Percentiles rank a stretch among this genome's conserved stretches.
Conservation (phyloP, 768 basidiomycete species). For the Boletus rubescentipes region DNA sequence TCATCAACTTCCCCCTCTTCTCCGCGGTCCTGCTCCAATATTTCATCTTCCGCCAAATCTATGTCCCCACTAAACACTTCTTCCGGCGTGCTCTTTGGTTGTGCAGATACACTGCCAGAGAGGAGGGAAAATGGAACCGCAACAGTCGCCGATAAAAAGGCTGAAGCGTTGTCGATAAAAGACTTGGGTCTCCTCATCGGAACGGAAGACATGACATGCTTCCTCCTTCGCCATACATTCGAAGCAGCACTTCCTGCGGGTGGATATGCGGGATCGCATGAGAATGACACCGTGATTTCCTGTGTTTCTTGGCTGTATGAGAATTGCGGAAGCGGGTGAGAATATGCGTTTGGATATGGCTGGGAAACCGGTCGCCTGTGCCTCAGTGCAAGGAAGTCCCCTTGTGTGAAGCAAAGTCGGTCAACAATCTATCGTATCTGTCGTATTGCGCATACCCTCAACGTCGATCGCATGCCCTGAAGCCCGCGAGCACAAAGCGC, state of each 20-base stretch:
- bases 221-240: slow-evolving; percentile 55
- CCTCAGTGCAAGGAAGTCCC: slow-evolving; percentile 65
- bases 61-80: slow-evolving; percentile 66
- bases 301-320: slow-evolving; percentile 52
- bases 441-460: slow-evolving; percentile 48
- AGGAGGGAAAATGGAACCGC: slow-evolving; percentile 56
- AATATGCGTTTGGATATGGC: slow-evolving; percentile 76
- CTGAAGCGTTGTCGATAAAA: slow-evolving; percentile 69
- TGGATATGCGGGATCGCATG: slow-evolving; percentile 64
- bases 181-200: slow-evolving; percentile 68
- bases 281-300: slow-evolving; percentile 61
- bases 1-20: slow-evolving; percentile 82
- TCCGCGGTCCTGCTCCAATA: slow-evolving; percentile 73
- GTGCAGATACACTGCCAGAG: slow-evolving; percentile 33
- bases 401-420: slow-evolving; percentile 35
- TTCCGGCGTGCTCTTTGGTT: slow-evolving; percentile 55
- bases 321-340: slow-evolving; percentile 76
- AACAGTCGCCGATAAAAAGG: slow-evolving; percentile 63
- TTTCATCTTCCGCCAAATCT: slow-evolving; percentile 74
- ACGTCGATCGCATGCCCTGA: slow-evolving; percentile 83
- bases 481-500: slow-evolving; percentile 72
- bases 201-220: slow-evolving; percentile 63
- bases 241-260: slow-evolving; percentile 32
- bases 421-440: not conserved
- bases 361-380: slow-evolving; percentile 73